A percentile compares a stretch with the other conserved stretches of the same genome.
These are phyloP conservation scores for Penicillium canescens DNA, from an alignment of 495 filamentous ascomycete species.

Conservation along the genomic window DNA sequence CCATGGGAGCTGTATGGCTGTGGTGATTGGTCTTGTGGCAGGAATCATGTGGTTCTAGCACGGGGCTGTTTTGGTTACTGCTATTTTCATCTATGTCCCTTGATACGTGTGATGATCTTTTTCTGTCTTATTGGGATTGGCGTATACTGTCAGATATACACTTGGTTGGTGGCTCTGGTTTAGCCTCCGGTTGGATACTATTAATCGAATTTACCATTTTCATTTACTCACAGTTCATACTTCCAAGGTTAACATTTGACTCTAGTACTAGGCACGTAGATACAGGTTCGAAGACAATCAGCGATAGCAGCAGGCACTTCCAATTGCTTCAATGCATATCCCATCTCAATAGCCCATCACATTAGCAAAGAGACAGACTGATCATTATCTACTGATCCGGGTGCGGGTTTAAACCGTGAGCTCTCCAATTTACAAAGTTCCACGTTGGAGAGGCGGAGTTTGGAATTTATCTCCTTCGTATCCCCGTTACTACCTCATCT, in stretches of 20 bases:
- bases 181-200: slow-evolving; percentile 25
- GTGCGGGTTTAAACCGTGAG: too few relatives aligned
- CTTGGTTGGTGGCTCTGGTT: slow-evolving; percentile 26
- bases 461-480: neutral
- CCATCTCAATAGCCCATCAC: too few relatives aligned
- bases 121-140: slow-evolving; percentile 11
- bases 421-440: too few relatives aligned
- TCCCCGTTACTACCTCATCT: too few relatives aligned
- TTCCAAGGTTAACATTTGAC: too few relatives aligned
- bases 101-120: slow-evolving; percentile 26
- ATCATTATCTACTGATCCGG: too few relatives aligned
- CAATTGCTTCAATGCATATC: too few relatives aligned
- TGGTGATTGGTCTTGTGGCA: slow-evolving; percentile 41
- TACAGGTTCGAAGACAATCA: too few relatives aligned
- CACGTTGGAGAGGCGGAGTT: neutral
- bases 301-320: too few relatives aligned
- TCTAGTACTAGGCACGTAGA: too few relatives aligned
- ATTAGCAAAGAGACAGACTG: too few relatives aligned
- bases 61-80: neutral
- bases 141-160: slow-evolving; percentile 11
- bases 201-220: slow-evolving; percentile 13
- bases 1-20: slow-evolving; percentile 44
- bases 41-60: slow-evolving; percentile 46
- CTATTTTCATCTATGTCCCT: slow-evolving; percentile 9
- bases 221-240: too few relatives aligned